Conservation (phyloP, 495 filamentous ascomycete genomes). For the Hypoxylon cercidicola region DNA sequence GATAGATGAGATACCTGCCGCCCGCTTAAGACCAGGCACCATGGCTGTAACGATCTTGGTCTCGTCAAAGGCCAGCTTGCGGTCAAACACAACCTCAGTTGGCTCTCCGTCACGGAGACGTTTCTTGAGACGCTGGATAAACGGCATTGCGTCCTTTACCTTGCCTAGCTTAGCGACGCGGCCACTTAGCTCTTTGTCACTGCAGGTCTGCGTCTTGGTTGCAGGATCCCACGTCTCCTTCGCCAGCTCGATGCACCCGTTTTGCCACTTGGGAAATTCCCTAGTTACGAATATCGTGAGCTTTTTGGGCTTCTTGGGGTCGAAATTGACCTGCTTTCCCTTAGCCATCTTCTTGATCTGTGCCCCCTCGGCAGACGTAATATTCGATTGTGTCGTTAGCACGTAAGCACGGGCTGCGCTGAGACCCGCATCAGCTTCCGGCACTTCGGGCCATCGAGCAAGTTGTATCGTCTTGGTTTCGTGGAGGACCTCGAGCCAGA, state of each 20-base stretch:
- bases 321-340: conserved; percentile 82
- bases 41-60: conserved; percentile 70
- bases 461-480: conserved; percentile 81
- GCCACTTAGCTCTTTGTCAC: conserved; percentile 82
- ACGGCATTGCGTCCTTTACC: conserved; percentile 98
- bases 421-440: conserved; percentile 68
- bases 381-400: conserved; percentile 74
- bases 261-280: conserved; percentile 87
- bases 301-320: conserved; percentile 90
- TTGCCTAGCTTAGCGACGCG: conserved; percentile 81
- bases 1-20: conserved; percentile 70
- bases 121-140: conserved; percentile 87
- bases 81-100: conserved; percentile 74
- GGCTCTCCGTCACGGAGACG: conserved; percentile 71
- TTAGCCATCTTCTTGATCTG: conserved; percentile 87
- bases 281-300: conserved; percentile 86
- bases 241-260: conserved; percentile 83
- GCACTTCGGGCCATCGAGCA: conserved; percentile 77
- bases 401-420: conserved; percentile 85
- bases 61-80: conserved; percentile 89
- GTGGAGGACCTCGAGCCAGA: conserved; percentile 89
- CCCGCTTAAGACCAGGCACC: conserved; percentile 63
- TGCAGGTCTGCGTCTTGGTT: conserved; percentile 59
- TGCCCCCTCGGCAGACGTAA: conserved; percentile 85
- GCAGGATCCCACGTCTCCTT: conserved; percentile 61